Conservation (phyloP, 2,329 filamentous ascomycete species). For the Colletotrichum limetticola region DNA sequence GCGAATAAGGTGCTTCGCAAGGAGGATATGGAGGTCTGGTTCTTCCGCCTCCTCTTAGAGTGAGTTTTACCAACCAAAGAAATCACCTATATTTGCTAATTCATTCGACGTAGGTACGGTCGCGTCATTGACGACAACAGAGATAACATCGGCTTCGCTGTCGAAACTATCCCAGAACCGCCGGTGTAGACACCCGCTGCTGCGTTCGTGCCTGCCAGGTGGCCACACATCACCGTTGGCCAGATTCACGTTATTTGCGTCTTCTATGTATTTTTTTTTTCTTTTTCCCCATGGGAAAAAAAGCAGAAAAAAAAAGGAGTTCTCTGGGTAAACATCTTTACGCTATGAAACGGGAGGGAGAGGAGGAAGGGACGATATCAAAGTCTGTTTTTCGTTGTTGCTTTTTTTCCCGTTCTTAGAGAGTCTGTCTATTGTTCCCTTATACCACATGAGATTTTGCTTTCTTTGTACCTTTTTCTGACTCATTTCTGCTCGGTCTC, state of each 20-base stretch:
- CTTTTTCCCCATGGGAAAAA: neutral
- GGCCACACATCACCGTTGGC: neutral
- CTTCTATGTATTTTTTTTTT: neutral
- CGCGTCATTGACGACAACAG: conserved; percentile 73
- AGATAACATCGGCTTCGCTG: conserved; percentile 65
- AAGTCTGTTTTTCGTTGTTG: neutral
- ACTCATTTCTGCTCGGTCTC: too few relatives aligned
- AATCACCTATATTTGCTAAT: neutral
- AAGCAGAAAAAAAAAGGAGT: neutral
- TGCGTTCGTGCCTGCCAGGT: too few relatives aligned
- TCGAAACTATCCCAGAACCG: conserved; percentile 4
- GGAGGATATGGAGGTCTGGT: conserved; percentile 78
- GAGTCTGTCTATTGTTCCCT: neutral
- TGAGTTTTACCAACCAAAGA: conserved; percentile 49
- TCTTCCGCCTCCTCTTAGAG: conserved; percentile 76
- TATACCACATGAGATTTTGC: neutral
- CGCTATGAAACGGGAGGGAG: neutral
- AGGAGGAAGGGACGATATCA: too few relatives aligned
- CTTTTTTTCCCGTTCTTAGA: neutral
- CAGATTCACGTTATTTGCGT: neutral
- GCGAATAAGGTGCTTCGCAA: conserved; percentile 75
- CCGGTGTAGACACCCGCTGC: neutral
- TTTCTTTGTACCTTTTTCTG: neutral
- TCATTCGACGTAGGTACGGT: conserved; percentile 53
- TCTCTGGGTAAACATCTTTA: neutral